These are phyloP conservation scores for Lagenaria siceraria DNA, from an alignment of 306 rosid species.

Conservation along the genomic window DNA sequence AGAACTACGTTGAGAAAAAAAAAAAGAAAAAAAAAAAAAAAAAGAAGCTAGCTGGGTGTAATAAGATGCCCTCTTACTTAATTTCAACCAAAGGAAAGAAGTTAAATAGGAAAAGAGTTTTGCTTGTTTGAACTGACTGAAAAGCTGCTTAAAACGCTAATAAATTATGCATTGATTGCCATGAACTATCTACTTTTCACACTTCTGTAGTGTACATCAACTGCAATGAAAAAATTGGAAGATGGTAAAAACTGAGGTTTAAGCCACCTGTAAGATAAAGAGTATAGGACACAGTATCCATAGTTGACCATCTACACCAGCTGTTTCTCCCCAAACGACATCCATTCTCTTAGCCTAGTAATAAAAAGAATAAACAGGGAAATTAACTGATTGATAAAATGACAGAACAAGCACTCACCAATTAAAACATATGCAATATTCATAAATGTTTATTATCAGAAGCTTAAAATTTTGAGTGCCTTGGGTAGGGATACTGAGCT, in stretches of 20 bases:
- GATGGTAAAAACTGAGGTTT: constrained; percentile 2
- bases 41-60: background rate
- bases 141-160: background rate
- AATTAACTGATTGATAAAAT: background rate
- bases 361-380: background rate
- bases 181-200: background rate
- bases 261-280: constrained; percentile 76
- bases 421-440: background rate
- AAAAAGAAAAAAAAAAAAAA: too few relatives aligned
- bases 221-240: background rate
- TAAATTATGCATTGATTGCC: background rate
- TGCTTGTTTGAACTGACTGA: background rate
- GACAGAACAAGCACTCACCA: background rate
- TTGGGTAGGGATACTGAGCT: background rate
- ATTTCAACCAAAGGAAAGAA: background rate
- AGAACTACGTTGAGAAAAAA: background rate
- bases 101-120: background rate
- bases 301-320: constrained; percentile 91
- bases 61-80: background rate
- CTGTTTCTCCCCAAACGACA: constrained; percentile 98
- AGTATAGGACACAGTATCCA: constrained; percentile 93
- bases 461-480: background rate
- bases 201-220: background rate
- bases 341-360: constrained; percentile 98
- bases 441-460: background rate